A percentile compares a stretch with the other conserved stretches of the same genome.
phyloP scores from a whole-genome alignment of 306 rosid species.

The Corylus americana region DNA sequence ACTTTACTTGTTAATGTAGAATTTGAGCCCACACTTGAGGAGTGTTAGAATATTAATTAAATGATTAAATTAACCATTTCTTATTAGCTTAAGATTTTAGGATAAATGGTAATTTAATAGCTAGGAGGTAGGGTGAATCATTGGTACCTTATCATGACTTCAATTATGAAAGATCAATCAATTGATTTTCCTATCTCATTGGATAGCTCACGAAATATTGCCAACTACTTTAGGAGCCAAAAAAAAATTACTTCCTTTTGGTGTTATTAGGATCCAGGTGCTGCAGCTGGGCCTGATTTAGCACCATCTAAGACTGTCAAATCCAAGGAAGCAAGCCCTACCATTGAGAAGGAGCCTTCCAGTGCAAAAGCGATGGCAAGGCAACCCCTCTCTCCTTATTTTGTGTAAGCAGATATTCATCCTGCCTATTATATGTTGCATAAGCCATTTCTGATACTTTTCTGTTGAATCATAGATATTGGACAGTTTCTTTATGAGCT shows the following conservation, averaged over 20 bases:
- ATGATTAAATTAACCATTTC: no score
- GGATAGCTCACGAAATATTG: conserved; percentile 8
- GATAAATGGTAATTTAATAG: no score
- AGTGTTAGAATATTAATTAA: no score
- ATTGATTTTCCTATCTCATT: background rate
- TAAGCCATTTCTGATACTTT: conserved; percentile 34
- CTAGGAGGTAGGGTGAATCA: background rate
- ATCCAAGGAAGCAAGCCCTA: conserved; percentile 38
- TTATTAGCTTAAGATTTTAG: no score
- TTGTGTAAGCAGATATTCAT: conserved; percentile 45
- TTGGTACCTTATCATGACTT: background rate
- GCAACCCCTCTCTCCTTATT: conserved; percentile 70
- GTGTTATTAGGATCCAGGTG: conserved; percentile 51
- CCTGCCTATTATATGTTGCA: conserved; percentile 34
- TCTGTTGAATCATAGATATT: background rate
- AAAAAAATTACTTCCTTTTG: conserved; percentile 1
- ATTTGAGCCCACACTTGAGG: no score
- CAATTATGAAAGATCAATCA: background rate
- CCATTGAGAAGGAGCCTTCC: conserved; percentile 36
- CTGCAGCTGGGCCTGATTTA: conserved; percentile 30
- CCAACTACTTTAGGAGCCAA: conserved; percentile 17
- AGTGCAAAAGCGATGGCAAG: conserved; percentile 36
- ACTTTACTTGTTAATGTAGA: no score
- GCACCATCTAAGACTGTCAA: conserved; percentile 36
- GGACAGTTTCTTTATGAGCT: background rate